Base-by-base conservation (phyloP, 164 flowering plant genomes). In the Dillenia turbinata region DNA sequence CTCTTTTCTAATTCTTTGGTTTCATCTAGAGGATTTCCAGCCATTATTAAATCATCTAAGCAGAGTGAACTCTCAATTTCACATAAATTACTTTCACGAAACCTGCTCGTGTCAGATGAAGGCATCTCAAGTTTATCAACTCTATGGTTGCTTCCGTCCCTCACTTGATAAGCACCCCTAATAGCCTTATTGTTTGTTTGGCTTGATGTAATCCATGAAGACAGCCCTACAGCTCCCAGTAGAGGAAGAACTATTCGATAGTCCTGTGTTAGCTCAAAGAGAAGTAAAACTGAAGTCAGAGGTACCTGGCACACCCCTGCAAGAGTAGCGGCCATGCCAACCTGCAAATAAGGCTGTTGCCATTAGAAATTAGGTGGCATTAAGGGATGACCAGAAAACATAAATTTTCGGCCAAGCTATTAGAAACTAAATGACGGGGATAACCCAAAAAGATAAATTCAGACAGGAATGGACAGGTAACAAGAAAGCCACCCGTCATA, bases 311-410 rank as follows among this genome's bases (percentile, higher is more conserved):
- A 93, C 33, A 93, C 98, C 46, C 96, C 96, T 54, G 97, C 94
- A 64, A 93, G 91, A 57, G 98, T 93, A 62, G 97, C 98, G 65
- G 98, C 98, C 98, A 93, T 93, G 51, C 98, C 98, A 66, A 93
- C 98, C 97, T 90, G 80, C 74, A 78, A 12, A 16, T 5, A 51
- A 52, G 65, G 60, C 13, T 16, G 22, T 44, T 10, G 12, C n/a
- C 33, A 54, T 40, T 8, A 60, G 49, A 55, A 69, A 49, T n/a
- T 49, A 19, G 22, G 22, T 19, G 22, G 22, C 22, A 19, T 19
- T 19, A 19, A 19, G 22, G 22, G 22, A 19, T 19, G 22, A 19
- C 22, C 22, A 19, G 1, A 19, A 19, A 19, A 19, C 1, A 19
- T 19, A 19, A 19, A 19, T 19, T 19, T 19, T 19, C 22, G 1